Percentiles rank a stretch among this genome's conserved stretches.
These are phyloP conservation scores for Podospora tetraspora DNA, from an alignment of 495 filamentous ascomycete genomes.

Conservation along the genomic window DNA sequence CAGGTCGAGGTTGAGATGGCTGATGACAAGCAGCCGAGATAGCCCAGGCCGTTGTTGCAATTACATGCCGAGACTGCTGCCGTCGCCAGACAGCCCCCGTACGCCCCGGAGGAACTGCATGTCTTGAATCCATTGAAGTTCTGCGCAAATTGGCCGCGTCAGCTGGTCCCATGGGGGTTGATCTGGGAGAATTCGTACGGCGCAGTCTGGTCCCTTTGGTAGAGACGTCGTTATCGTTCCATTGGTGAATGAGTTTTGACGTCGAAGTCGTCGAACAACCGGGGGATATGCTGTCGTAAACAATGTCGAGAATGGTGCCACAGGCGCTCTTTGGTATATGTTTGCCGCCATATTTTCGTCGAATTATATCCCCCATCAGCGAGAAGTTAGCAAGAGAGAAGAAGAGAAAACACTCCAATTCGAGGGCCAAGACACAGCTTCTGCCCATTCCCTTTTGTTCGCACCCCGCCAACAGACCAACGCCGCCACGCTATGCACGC, in stretches of 20 bases:
- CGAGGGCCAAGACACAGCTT: neutral
- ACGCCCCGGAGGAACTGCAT: conserved; percentile 21
- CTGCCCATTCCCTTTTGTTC: neutral
- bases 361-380: neutral
- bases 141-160: neutral
- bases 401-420: neutral
- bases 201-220: neutral
- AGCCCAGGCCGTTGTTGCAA: conserved; percentile 21
- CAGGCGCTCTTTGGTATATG: neutral
- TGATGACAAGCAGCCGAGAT: conserved; percentile 22
- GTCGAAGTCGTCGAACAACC: neutral
- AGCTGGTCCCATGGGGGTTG: neutral
- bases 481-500: neutral
- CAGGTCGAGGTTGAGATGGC: conserved; percentile 24
- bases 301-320: neutral
- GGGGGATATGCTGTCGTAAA: neutral
- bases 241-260: neutral
- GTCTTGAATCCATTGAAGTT: conserved; percentile 22
- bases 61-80: conserved; percentile 13
- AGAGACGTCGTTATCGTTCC: neutral
- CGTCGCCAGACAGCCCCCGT: conserved; percentile 17
- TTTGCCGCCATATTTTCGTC: neutral
- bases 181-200: neutral
- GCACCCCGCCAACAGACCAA: neutral
- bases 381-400: neutral